Evolutionary conservation across 768 basidiomycete genomes (phyloP).

Genomic region (Pseudohyphozyma bogoriensis): DNA sequence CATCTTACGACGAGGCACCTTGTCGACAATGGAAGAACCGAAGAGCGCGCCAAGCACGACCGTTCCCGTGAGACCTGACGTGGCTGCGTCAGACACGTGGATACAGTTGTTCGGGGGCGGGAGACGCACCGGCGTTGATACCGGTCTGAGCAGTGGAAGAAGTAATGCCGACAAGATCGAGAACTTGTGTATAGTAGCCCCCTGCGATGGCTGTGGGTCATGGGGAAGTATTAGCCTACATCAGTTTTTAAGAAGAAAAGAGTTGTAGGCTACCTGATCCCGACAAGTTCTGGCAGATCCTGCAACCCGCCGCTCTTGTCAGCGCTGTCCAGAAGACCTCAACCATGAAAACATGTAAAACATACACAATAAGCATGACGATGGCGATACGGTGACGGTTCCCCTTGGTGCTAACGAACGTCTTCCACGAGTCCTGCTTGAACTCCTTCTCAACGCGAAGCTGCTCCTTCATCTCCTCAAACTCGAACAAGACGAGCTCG

Average conservation of each 20-base stretch:
- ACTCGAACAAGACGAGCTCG: conserved; percentile 40
- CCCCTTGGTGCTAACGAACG: conserved; percentile 33
- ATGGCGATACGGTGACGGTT: conserved; percentile 35
- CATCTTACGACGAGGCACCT: conserved; percentile 36
- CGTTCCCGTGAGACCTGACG: conserved; percentile 34
- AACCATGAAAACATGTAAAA: too few relatives aligned
- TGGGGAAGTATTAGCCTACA: not conserved
- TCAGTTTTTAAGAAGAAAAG: not conserved
- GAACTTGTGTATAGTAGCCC: not conserved
- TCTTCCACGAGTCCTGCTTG: conserved; percentile 37
- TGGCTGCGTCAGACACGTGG: not conserved
- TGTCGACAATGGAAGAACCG: conserved; percentile 35
- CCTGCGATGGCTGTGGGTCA: not conserved
- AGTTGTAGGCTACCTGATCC: not conserved
- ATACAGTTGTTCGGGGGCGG: not conserved
- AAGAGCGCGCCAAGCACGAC: conserved; percentile 38
- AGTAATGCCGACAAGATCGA: conserved; percentile 37
- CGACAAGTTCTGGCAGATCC: not conserved
- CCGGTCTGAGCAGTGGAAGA: conserved; percentile 39
- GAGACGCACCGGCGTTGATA: conserved; percentile 34
- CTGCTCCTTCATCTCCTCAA: conserved; percentile 39
- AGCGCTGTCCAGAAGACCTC: too few relatives aligned
- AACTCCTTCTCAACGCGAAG: conserved; percentile 34
- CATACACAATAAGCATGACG: not conserved
- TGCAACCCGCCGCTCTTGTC: too few relatives aligned